A percentile compares a stretch with the other conserved stretches of the same genome.
phyloP scores from a whole-genome alignment of 257 asterid species.

The Ajuga chamaepitys region DNA sequence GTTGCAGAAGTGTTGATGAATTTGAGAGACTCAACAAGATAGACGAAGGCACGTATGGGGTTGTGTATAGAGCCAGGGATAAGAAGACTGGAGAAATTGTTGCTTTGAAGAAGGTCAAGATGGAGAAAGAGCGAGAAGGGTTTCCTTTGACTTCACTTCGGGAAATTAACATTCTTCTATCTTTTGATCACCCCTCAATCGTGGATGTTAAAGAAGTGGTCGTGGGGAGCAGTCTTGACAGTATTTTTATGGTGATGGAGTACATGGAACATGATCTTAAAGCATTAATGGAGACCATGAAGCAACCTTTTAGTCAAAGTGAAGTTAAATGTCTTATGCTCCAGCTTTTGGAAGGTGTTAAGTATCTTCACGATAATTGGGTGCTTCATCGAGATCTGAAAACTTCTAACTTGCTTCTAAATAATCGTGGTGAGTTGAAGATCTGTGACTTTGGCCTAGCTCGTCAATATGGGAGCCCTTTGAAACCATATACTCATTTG shows the following conservation, averaged over 20 bases:
- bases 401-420: constrained; percentile 80
- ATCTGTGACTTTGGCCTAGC: constrained; percentile 95
- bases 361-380: constrained; percentile 95
- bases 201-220: constrained; percentile 97
- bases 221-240: constrained; percentile 76
- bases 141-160: constrained; percentile 86
- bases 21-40: constrained; percentile 90
- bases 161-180: constrained; percentile 84
- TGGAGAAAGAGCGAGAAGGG: constrained; percentile 97
- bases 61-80: constrained; percentile 85
- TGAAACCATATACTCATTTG: constrained; percentile 86
- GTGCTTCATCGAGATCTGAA: constrained; percentile 87
- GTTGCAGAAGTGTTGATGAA: constrained; percentile 86
- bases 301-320: constrained; percentile 83
- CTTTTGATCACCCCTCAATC: constrained; percentile 70
- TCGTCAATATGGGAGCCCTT: constrained; percentile 91
- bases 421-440: constrained; percentile 82
- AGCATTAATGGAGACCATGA: constrained; percentile 83
- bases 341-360: constrained; percentile 76
- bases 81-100: constrained; percentile 86
- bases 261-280: constrained; percentile 97
- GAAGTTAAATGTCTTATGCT: constrained; percentile 95
- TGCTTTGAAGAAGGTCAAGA: constrained; percentile 92
- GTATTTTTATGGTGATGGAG: constrained; percentile 96
- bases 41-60: constrained; percentile 93